Conservation (phyloP, 169 alveolate genomes). For the Perkinsus olseni region DNA sequence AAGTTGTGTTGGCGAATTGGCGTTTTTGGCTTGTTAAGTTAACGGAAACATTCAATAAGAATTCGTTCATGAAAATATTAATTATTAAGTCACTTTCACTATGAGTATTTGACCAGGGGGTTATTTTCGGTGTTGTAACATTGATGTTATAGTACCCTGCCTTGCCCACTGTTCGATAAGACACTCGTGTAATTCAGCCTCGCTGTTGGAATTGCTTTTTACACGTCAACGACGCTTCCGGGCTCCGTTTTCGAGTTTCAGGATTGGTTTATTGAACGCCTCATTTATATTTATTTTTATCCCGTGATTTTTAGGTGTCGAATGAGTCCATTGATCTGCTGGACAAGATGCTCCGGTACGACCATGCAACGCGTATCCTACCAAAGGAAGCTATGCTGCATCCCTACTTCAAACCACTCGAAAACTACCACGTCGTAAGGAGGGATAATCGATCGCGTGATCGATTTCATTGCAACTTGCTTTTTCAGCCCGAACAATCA, state of each 20-base stretch:
- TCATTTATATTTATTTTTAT: neutral
- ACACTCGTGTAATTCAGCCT: neutral
- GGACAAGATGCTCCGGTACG: conserved; percentile 90
- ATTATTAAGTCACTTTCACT: neutral
- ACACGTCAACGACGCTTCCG: neutral
- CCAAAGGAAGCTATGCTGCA: conserved; percentile 97
- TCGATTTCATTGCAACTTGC: neutral
- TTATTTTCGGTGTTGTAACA: neutral
- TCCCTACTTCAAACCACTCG: conserved; percentile 77
- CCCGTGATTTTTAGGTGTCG: conserved; percentile 24
- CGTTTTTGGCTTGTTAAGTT: neutral
- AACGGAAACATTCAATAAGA: neutral
- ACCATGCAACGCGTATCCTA: conserved; percentile 90
- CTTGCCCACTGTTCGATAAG: neutral
- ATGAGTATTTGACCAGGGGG: neutral
- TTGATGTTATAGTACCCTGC: neutral
- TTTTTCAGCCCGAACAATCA: neutral
- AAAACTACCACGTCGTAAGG: neutral
- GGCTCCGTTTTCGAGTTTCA: neutral
- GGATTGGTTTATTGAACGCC: neutral
- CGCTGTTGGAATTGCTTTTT: neutral
- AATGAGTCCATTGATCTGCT: conserved; percentile 85
- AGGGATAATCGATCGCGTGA: neutral
- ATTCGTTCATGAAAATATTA: neutral
- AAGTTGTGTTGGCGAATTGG: neutral